Percentiles rank a stretch among this genome's conserved stretches.
These are phyloP conservation scores for Apiospora saccharicola DNA, from an alignment of 2,329 filamentous ascomycete species.

Conservation along the genomic window DNA sequence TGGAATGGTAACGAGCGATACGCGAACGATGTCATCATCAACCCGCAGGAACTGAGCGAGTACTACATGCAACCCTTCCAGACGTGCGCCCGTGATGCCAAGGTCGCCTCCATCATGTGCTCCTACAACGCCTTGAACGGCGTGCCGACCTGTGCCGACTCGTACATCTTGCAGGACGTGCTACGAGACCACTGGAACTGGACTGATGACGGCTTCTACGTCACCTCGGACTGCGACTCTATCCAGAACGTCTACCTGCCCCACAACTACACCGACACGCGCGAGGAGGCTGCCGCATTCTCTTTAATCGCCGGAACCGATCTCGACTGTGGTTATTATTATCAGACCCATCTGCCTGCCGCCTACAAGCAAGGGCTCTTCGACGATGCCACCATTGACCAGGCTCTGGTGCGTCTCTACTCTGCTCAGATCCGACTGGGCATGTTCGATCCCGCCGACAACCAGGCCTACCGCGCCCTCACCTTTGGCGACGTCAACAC, in stretches of 20 bases:
- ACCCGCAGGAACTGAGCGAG: slow-evolving; percentile 68
- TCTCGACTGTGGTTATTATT: slow-evolving; percentile 42
- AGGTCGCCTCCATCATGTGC: slow-evolving; percentile 66
- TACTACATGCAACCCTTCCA: slow-evolving; percentile 74
- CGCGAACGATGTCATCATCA: slow-evolving; percentile 63
- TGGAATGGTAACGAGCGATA: slow-evolving; percentile 53
- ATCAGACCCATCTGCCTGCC: slow-evolving; percentile 36
- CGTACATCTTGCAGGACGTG: slow-evolving; percentile 68
- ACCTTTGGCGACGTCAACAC: slow-evolving; percentile 36
- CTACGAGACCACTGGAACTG: slow-evolving; percentile 72
- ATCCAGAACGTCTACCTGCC: slow-evolving; percentile 62
- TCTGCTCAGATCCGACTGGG: slow-evolving; percentile 41
- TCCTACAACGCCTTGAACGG: slow-evolving; percentile 71
- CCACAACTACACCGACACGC: slow-evolving; percentile 44
- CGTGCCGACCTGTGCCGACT: slow-evolving; percentile 67
- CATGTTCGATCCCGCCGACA: slow-evolving; percentile 41
- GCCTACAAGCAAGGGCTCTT: slow-evolving; percentile 42
- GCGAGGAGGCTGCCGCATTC: slow-evolving; percentile 42
- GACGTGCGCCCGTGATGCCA: slow-evolving; percentile 63
- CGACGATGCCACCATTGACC: slow-evolving; percentile 38
- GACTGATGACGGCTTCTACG: slow-evolving; percentile 65
- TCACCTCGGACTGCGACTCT: slow-evolving; percentile 71
- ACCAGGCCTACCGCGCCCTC: slow-evolving; percentile 35
- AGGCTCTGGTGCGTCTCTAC: slow-evolving; percentile 39
- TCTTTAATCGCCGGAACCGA: slow-evolving; percentile 47